These are phyloP conservation scores for Backusella sp. DNA, from an alignment of 192 early-diverging fungal species.

Conservation along the genomic window DNA sequence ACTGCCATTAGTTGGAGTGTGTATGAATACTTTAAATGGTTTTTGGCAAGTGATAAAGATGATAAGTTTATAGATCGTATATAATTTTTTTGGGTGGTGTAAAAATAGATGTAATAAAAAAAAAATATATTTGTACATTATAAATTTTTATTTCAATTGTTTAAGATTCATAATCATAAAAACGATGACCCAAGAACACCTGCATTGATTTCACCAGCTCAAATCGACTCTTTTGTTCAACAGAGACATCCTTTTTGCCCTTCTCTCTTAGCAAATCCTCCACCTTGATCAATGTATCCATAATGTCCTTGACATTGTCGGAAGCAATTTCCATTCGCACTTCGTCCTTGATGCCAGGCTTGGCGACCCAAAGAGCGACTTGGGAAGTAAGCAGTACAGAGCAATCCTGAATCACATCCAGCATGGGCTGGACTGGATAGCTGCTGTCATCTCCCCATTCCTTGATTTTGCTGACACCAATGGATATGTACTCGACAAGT, in stretches of 20 bases:
- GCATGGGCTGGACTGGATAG: not conserved
- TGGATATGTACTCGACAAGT: slow-evolving; percentile 33
- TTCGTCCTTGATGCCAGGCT: slow-evolving; percentile 3
- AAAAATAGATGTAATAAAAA: slow-evolving; percentile 1
- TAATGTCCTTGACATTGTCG: slow-evolving; percentile 12
- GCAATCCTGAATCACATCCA: slow-evolving; percentile 22
- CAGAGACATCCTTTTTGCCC: not conserved
- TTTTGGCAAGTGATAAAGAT: slow-evolving; percentile 34
- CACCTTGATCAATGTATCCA: not conserved
- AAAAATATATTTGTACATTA: not conserved
- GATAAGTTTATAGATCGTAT: slow-evolving; percentile 12
- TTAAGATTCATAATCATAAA: slow-evolving; percentile 6
- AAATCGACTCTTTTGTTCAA: not conserved
- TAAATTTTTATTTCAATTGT: not conserved
- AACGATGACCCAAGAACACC: not conserved
- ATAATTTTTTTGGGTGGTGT: not conserved
- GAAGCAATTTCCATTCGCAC: not conserved
- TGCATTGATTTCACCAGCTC: not conserved
- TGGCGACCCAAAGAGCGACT: not conserved
- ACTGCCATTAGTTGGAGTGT: slow-evolving; percentile 90
- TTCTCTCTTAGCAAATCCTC: not conserved
- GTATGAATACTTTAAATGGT: slow-evolving; percentile 70
- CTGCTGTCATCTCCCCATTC: not conserved
- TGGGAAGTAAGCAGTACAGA: slow-evolving; percentile 2
- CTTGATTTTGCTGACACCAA: not conserved